Percentiles rank a stretch among this genome's conserved stretches.
Conservation (phyloP, 2,329 filamentous ascomycete genomes). For the Botrytis medusae region DNA sequence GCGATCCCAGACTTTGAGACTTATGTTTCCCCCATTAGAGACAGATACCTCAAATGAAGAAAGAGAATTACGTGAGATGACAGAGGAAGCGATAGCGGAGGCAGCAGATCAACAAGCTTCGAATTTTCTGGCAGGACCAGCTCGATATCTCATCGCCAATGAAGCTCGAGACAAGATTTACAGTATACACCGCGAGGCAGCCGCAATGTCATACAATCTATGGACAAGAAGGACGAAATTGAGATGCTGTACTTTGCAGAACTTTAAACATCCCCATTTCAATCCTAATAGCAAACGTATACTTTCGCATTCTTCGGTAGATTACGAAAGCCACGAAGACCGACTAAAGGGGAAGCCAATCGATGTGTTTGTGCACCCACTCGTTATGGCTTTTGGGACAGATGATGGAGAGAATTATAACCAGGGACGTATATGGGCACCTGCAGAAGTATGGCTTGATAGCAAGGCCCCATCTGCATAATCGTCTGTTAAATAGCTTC, state of each 20-base stretch:
- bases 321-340: conserved; percentile 25
- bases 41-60: conserved; percentile 12
- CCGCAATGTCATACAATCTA: conserved; percentile 24
- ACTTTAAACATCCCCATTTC: conserved; percentile 3
- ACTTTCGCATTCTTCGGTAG: conserved; percentile 23
- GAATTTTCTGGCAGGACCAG: conserved; percentile 20
- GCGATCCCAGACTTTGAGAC: no score
- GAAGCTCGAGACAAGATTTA: conserved; percentile 16
- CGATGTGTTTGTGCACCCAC: conserved; percentile 28
- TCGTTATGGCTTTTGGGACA: conserved; percentile 26
- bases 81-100: conserved; percentile 5
- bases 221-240: conserved; percentile 28
- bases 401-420: conserved; percentile 31
- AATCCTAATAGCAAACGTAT: conserved; percentile 13
- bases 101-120: conserved; percentile 20
- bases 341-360: conserved; percentile 22
- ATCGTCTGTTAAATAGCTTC: not conserved
- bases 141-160: conserved; percentile 18
- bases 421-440: conserved; percentile 25
- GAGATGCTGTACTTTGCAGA: conserved; percentile 18
- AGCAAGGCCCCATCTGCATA: conserved; percentile 4
- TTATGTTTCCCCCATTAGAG: conserved; percentile 22
- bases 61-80: conserved; percentile 3
- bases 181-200: conserved; percentile 25
- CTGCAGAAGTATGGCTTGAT: conserved; percentile 30